A percentile compares a stretch with the other conserved stretches of the same genome.
Conservation (phyloP, 2,329 filamentous ascomycete genomes). For the Xylaria sp. region DNA sequence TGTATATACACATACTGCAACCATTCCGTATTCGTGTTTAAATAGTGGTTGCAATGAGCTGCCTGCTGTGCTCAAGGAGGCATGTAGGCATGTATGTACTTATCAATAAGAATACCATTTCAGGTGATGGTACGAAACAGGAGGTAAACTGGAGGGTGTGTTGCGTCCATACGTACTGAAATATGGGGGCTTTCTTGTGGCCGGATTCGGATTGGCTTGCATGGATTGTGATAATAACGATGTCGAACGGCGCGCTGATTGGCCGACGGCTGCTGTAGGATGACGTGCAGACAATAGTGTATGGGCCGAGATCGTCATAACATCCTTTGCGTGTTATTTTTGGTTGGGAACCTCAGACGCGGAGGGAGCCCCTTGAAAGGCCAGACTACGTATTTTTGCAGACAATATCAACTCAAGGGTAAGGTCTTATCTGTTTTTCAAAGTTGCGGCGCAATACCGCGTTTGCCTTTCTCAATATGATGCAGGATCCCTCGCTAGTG, state of each 20-base stretch:
- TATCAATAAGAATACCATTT: background rate
- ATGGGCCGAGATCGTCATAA: slow-evolving; percentile 14
- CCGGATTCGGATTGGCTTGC: slow-evolving; percentile 35
- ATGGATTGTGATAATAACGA: slow-evolving; percentile 12
- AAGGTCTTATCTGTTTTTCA: slow-evolving; percentile 1
- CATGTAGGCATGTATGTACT: background rate
- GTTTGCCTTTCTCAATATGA: background rate
- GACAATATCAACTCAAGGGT: background rate
- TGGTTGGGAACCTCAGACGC: slow-evolving; percentile 1
- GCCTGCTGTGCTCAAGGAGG: background rate
- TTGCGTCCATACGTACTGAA: background rate
- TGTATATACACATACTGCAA: background rate
- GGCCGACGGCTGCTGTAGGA: slow-evolving; percentile 22
- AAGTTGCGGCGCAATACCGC: background rate
- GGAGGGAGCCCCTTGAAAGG: slow-evolving; percentile 10
- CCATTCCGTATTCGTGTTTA: slow-evolving; percentile 9
- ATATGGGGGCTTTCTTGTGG: slow-evolving; percentile 5
- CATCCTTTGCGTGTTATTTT: slow-evolving; percentile 21
- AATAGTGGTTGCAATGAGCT: background rate
- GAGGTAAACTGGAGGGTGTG: background rate
- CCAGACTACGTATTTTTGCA: background rate
- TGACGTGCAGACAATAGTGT: slow-evolving; percentile 36
- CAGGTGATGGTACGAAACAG: background rate
- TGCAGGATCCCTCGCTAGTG: slow-evolving; percentile 5
- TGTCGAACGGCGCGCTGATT: slow-evolving; percentile 15